Base-by-base conservation (phyloP, 305 asterid species). In the Caryopteris hybrid region DNA sequence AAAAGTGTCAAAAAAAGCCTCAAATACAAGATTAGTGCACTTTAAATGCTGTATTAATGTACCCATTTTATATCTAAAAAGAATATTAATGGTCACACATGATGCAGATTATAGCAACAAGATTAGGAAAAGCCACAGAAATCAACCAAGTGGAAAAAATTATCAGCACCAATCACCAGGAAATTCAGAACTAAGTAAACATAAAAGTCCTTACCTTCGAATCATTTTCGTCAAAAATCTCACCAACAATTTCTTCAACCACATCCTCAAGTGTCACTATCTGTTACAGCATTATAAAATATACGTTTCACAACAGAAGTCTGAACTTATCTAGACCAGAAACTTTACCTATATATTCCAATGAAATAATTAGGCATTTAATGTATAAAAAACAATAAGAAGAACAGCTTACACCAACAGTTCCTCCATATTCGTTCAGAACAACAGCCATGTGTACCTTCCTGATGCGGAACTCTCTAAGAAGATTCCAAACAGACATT, bases 401-500 rank as follows among this genome's bases (percentile, higher is more conserved):
- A 6, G 74, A 29, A 66, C 64, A 60, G 57, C 88, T 82, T 80
- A 95, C 99, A 47, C 99, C 99, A 66, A 95, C 83, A 73, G 99
- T 95, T 80, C 99, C 99, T 43, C 99, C 99, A 64, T 95, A 95
- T 76, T 95, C 99, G 31, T 95, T 95, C 22, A 95, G 92, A 76
- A 95, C 99, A 79, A 95, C 96, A 69, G 99, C 99, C 97, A 95
- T 95, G 86, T 95, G 98, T 59, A 95, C 96, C 81, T 95, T 95
- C 85, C 99, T 88, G 79, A 95, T 95, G 74, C 99, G 95, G 85
- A 95, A 95, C 80, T 95, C 99, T 78, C 99, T 88, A 42, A 95
- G 97, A 79, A 95, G 98, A 82, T 95, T 95, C 99, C 99, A 95
- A 25, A 95, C 99, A 22, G 97, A 92, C 99, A 95, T 95, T 62